Base-by-base conservation (phyloP, 2,329 filamentous ascomycete genomes). In the Xylaria hypoxylon region DNA sequence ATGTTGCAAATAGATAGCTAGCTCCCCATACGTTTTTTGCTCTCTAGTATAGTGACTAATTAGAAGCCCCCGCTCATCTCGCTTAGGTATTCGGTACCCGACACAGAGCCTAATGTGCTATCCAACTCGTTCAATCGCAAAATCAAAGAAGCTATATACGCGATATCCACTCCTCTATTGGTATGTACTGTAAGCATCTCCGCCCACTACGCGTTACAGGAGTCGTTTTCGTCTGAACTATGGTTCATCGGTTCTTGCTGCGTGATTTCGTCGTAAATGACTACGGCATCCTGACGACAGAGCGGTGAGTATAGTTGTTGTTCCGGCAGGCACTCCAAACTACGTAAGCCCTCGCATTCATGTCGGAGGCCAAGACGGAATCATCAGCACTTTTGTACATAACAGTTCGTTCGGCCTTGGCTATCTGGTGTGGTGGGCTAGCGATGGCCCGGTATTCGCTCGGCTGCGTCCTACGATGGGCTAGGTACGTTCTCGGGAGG, bases 271-370 rank as follows among this genome's bases (percentile, higher is more conserved):
- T 53, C 31, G 13, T 13, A 19, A 24, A n/a, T 35, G 48, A 35
- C 19, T 24, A 53, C 35, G 50, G 15, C 26, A 44, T 44, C n/a
- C 35, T 19, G 2, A 42, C 26, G 35, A 42, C 17, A 11, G 22
- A 51, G 42, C 42, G 42, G 44, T 59, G 56, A 59, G 42, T 24
- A 35, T 8, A 11, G 8, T 31, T 5, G 8, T 31, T 5, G 42
- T 28, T 15, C 17, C 52, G 7, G 51, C 51, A 38, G 33, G 22
- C 38, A 28, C 31, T 19, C 31, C 13, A 10, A 52, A 57, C 58
- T 28, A 57, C 63, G 63, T 65, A 56, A 65, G 58, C 58, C 31
- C 47, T 42, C 31, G 28, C 44, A 31, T 31, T 31, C 31, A 61
- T 11, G 26, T 52, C 28, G 10, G 19, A 22, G 17, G 38, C 26